Conservation (phyloP, 805 yeast species). For the Lipomyces kockii region DNA sequence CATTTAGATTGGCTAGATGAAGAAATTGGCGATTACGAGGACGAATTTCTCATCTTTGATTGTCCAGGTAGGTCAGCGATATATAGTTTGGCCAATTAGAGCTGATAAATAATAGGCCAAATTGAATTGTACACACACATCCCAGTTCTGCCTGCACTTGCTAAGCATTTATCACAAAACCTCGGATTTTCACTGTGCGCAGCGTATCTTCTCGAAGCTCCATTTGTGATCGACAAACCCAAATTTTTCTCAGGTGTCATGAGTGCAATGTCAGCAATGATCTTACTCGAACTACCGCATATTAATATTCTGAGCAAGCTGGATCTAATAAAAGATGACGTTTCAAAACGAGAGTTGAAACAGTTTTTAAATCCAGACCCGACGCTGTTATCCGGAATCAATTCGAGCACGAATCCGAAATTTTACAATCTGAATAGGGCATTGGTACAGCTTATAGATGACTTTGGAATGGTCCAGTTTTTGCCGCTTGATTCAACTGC, state of each 20-base stretch:
- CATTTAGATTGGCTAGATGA: conserved; percentile 97
- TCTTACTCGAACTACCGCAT: conserved; percentile 91
- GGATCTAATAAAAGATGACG: conserved; percentile 76
- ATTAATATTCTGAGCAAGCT: conserved; percentile 85
- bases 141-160: conserved; percentile 88
- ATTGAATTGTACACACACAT: conserved; percentile 93
- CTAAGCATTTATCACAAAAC: conserved; percentile 77
- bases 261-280: conserved; percentile 98
- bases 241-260: conserved; percentile 95
- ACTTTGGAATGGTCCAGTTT: conserved; percentile 98
- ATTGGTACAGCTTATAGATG: conserved; percentile 90
- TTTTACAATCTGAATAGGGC: conserved; percentile 74
- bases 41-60: conserved; percentile 91
- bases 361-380: conserved; percentile 93
- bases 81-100: not conserved
- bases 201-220: conserved; percentile 88
- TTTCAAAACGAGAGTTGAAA: conserved; percentile 75
- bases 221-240: conserved; percentile 86
- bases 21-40: conserved; percentile 93
- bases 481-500: conserved; percentile 82
- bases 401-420: conserved; percentile 59
- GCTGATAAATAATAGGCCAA: conserved; percentile 49
- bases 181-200: conserved; percentile 90
- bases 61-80: conserved; percentile 71
- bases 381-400: conserved; percentile 61